Conservation (phyloP, 1,139 yeast species). For the Yamadazyma diddensiae region DNA sequence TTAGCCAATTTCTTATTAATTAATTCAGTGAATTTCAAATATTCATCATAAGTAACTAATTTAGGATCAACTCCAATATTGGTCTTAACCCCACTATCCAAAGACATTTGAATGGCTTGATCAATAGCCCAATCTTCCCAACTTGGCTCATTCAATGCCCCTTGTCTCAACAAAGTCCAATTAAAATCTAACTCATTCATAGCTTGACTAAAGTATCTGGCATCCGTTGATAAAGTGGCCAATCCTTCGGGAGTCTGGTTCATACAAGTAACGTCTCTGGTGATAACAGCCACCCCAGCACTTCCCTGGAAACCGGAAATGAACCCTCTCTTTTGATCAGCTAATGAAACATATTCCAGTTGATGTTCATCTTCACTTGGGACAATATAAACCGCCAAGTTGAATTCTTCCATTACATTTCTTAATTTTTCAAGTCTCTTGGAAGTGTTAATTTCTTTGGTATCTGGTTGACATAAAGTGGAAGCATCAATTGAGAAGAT, state of each 20-base stretch:
- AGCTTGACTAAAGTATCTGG: conserved; percentile 92
- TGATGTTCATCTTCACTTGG: conserved; percentile 96
- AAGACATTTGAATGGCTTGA: conserved; percentile 54
- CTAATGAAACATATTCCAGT: conserved; percentile 78
- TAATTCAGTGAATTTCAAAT: conserved; percentile 24
- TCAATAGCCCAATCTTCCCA: conserved; percentile 87
- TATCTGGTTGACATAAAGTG: conserved; percentile 42
- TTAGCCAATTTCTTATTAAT: conserved; percentile 21
- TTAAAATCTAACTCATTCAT: conserved; percentile 80
- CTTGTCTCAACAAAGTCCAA: conserved; percentile 84
- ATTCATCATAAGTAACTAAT: conserved; percentile 52
- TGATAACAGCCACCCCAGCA: conserved; percentile 89
- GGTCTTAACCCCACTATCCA: conserved; percentile 41
- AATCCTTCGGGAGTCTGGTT: conserved; percentile 59
- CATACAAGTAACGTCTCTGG: conserved; percentile 64
- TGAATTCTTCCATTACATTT: conserved; percentile 57
- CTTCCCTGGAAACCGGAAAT: conserved; percentile 92
- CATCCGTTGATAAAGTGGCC: conserved; percentile 89
- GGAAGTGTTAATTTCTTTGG: conserved; percentile 54
- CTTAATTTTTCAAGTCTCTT: conserved; percentile 63
- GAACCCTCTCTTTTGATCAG: conserved; percentile 81
- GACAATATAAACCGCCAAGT: conserved; percentile 74
- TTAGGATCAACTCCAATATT: conserved; percentile 58
- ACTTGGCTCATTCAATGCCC: conserved; percentile 65
- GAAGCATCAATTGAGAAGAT: conserved; percentile 49